A percentile compares a stretch with the other conserved stretches of the same genome.
Conservation (phyloP, 345 rosid species). For the Camelina neglecta region DNA sequence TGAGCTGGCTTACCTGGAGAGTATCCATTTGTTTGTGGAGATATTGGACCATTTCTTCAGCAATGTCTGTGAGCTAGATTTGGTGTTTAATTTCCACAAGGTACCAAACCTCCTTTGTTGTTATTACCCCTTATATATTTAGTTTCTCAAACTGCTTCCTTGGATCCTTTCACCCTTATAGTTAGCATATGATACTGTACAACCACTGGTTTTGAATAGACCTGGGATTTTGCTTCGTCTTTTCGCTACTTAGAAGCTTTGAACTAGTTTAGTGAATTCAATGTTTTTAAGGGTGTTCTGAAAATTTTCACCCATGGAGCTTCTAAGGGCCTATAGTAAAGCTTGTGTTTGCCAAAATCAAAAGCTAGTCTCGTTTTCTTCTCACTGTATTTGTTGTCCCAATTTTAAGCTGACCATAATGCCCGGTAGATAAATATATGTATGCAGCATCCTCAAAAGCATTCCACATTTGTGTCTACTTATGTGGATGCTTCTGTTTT, state of each 20-base stretch:
- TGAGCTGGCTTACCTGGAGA: constrained; percentile 90
- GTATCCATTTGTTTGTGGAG: constrained; percentile 96
- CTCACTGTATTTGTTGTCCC: background rate
- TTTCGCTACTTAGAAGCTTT: no score
- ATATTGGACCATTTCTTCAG: constrained; percentile 98
- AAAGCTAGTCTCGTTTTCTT: background rate
- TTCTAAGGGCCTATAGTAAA: background rate
- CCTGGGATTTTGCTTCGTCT: background rate
- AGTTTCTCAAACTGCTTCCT: background rate
- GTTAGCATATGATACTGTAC: background rate
- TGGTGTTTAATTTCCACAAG: constrained; percentile 98
- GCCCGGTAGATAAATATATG: background rate
- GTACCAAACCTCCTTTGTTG: constrained; percentile 45
- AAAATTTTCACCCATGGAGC: background rate
- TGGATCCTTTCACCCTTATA: background rate
- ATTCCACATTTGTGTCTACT: background rate
- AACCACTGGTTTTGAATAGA: background rate
- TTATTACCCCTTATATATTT: background rate
- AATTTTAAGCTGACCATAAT: background rate
- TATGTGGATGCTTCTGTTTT: background rate
- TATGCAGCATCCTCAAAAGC: background rate
- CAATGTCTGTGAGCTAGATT: constrained; percentile 96
- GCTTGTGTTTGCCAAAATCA: background rate
- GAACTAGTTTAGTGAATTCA: background rate
- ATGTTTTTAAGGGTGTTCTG: background rate